Evolutionary conservation across 805 yeast species (phyloP), one percentile per base, ranked within the genome.

Genomic region (Lachancea cidri): DNA sequence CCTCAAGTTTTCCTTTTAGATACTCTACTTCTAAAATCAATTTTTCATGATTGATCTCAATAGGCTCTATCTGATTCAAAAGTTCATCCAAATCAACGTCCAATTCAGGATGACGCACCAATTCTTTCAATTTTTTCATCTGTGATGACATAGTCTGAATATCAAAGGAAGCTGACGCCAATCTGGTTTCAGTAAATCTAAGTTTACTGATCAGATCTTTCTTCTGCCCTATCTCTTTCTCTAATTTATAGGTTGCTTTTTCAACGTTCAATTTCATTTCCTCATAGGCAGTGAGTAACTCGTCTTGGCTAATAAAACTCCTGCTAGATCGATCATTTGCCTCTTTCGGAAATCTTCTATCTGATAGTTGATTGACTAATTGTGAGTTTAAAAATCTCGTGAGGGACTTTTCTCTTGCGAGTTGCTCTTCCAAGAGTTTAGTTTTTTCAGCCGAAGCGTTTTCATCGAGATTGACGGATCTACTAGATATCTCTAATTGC

Each of bases 101-200:
- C 14, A 53, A 39, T n/a, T 54, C 52, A 30, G 62, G 39, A 18
- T 52, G 37, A 17, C 40, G 39, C 5, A 65, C 38, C 20, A 61
- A 44, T 43, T 59, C 47, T 36, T 57, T 61, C 20, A 72, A 38
- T 32, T 65, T 70, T 24, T 65, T 64, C 4, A 76, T 39, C 33
- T 70, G 71, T 9, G 73, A 70, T 34, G 62, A 68, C 46, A 70
- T 54, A 38, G 64, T 74, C 52, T 74, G 78, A 44, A 72, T 75
- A 41, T 78, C 83, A 46, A 76, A 75, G 5, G 80, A 70, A 37
- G 79, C 81, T n/a, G 81, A 70, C 2, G 83, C 81, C n/a, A 79
- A 57, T 50, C 85, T 71, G 2, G 81, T 74, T 48, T 81, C 83
- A 11, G 84, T 60, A 50, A 82, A 64, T 24, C 72, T 70, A 38